phyloP scores from a whole-genome alignment of 768 basidiomycete species.

The Rhodotorula babjevae region DNA sequence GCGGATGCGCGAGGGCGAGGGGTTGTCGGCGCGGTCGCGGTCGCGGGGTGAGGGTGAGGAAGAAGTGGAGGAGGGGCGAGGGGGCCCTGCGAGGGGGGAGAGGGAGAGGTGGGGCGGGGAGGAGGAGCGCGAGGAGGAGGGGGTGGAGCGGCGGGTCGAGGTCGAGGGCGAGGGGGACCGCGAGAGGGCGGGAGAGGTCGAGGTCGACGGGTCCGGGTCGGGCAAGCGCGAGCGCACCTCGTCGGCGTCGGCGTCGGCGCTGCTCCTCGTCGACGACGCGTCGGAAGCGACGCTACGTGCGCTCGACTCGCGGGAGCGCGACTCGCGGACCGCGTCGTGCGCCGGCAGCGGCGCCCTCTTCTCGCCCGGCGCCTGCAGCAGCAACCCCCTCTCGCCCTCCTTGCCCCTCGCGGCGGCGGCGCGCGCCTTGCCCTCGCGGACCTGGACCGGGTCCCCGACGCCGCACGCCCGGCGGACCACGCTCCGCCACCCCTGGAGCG shows the following conservation, averaged over 20 bases:
- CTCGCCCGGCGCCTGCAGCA: neutral
- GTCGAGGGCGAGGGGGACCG: neutral
- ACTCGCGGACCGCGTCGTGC: too few relatives aligned
- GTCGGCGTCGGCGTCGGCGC: neutral
- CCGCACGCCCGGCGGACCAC: neutral
- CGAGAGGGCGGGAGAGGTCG: neutral
- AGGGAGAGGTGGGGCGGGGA: neutral
- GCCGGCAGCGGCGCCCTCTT: neutral
- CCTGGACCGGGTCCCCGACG: neutral
- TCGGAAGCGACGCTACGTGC: neutral
- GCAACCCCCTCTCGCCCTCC: neutral
- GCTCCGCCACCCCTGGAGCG: neutral
- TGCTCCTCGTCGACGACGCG: neutral
- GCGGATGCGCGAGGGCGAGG: neutral
- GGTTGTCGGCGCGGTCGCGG: neutral
- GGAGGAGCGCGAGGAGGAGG: slow-evolving; percentile 12
- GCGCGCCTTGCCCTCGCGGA: too few relatives aligned
- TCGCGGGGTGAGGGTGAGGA: neutral
- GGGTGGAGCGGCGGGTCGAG: neutral
- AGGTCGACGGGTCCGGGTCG: neutral
- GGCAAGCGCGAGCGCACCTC: too few relatives aligned
- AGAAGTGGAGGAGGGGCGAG: neutral
- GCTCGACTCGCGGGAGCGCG: neutral
- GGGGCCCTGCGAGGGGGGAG: neutral
- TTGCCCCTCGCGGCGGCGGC: neutral